Evolutionary conservation across 2,329 filamentous ascomycete species (phyloP).

Genomic region (Whalleya microplaca): DNA sequence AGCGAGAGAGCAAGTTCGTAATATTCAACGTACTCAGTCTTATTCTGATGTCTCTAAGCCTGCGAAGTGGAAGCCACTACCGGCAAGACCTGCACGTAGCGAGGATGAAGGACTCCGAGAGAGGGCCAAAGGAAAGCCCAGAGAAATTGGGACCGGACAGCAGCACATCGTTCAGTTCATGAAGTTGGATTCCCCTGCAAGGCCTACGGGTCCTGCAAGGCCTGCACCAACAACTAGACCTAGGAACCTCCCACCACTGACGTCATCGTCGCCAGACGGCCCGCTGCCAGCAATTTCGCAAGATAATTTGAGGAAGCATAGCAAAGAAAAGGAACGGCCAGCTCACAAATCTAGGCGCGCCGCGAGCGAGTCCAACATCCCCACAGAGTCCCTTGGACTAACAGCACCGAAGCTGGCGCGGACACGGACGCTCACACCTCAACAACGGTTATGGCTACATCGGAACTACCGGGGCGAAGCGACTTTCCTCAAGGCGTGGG

Average conservation of each 20-base stretch:
- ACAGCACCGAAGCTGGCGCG: slow-evolving; percentile 1
- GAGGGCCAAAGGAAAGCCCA: neutral
- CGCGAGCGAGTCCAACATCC: no score
- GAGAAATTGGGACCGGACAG: neutral
- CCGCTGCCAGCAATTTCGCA: neutral
- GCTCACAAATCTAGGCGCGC: no score
- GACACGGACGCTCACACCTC: no score
- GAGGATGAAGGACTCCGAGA: no score
- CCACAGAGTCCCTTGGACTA: neutral
- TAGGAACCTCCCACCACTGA: neutral
- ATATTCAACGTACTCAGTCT: slow-evolving; percentile 7
- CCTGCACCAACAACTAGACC: no score
- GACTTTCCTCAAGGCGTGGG: slow-evolving; percentile 23
- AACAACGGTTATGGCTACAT: slow-evolving; percentile 20
- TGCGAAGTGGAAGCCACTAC: slow-evolving; percentile 17
- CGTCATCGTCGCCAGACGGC: neutral
- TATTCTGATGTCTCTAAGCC: neutral
- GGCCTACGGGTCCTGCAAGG: no score
- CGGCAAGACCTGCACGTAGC: slow-evolving; percentile 1
- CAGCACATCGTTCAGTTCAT: slow-evolving; percentile 1
- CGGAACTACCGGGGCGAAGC: slow-evolving; percentile 22
- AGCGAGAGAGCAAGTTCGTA: neutral
- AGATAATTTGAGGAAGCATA: neutral
- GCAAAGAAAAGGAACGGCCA: neutral
- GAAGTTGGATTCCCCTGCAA: neutral